phyloP scores from a whole-genome alignment of 495 filamentous ascomycete species.

The Aspergillus nidulans region DNA sequence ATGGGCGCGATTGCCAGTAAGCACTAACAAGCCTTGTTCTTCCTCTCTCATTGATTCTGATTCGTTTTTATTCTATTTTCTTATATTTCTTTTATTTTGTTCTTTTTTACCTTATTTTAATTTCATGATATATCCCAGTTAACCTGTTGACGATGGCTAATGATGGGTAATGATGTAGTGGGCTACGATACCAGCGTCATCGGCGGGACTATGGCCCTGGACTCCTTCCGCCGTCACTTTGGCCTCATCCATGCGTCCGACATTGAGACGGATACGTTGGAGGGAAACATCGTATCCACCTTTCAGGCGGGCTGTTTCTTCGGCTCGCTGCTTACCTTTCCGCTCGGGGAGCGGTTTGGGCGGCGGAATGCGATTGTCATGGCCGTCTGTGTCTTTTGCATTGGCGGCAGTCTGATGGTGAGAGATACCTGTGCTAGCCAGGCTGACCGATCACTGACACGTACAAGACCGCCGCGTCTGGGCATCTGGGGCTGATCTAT shows the following conservation, averaged over 20 bases:
- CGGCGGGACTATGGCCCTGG: constrained; percentile 53
- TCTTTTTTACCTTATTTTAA: no score
- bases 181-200: constrained; percentile 60
- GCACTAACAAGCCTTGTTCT: background rate
- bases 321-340: constrained; percentile 29
- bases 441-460: no score
- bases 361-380: constrained; percentile 44
- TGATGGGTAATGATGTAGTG: background rate
- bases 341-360: constrained; percentile 41
- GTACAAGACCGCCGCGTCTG: background rate
- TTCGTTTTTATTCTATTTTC: no score
- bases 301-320: constrained; percentile 51
- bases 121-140: no score
- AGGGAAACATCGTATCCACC: constrained; percentile 57
- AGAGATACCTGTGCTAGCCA: background rate
- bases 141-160: no score
- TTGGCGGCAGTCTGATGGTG: constrained; percentile 52
- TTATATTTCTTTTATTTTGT: no score
- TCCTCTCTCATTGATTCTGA: no score
- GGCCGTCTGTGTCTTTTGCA: constrained; percentile 46
- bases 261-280: constrained; percentile 36
- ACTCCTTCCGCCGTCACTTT: constrained; percentile 52
- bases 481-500: constrained; percentile 19
- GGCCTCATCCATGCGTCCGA: constrained; percentile 35
- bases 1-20: constrained; percentile 16